Percentiles rank a stretch among this genome's conserved stretches.
These are phyloP conservation scores for Kentomonas sorsogonicus DNA, from an alignment of 208 protist genomes.

Conservation along the genomic window DNA sequence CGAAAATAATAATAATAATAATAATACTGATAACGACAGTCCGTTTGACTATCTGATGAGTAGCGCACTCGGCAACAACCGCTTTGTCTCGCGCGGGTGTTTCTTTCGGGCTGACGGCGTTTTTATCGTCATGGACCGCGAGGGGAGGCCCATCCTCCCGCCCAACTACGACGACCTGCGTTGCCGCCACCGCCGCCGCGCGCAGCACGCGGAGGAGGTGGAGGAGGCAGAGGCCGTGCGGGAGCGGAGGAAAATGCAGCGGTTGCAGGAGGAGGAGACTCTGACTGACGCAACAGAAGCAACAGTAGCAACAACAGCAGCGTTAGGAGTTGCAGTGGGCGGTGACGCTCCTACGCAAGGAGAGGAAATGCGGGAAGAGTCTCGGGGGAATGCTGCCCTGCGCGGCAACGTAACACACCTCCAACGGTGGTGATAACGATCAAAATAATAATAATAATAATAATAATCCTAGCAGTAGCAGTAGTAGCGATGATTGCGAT, in stretches of 20 bases:
- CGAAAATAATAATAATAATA: too few species aligned
- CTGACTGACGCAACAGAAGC: too few species aligned
- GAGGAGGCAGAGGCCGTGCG: neutral
- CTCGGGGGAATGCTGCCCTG: too few species aligned
- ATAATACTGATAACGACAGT: too few species aligned
- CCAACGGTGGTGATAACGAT: too few species aligned
- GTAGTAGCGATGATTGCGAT: neutral
- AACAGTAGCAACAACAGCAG: neutral
- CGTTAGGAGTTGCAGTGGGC: too few species aligned
- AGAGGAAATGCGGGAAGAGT: slow-evolving; percentile 1
- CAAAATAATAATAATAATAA: neutral
- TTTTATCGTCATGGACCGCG: slow-evolving; percentile 58
- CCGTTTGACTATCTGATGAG: too few species aligned
- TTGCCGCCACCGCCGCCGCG: neutral
- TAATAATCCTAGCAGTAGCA: neutral
- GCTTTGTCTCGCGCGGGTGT: slow-evolving; percentile 71
- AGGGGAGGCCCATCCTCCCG: slow-evolving; percentile 42
- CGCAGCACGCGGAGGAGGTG: neutral
- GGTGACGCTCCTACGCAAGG: neutral
- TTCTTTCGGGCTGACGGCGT: slow-evolving; percentile 67
- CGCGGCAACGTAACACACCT: too few species aligned
- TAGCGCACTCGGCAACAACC: slow-evolving; percentile 49
- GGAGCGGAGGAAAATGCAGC: slow-evolving; percentile 3
- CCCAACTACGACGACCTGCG: too few species aligned
- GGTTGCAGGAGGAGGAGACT: too few species aligned